Conservation (phyloP, 306 rosid species). For the Amphicarpaea edgeworthii region DNA sequence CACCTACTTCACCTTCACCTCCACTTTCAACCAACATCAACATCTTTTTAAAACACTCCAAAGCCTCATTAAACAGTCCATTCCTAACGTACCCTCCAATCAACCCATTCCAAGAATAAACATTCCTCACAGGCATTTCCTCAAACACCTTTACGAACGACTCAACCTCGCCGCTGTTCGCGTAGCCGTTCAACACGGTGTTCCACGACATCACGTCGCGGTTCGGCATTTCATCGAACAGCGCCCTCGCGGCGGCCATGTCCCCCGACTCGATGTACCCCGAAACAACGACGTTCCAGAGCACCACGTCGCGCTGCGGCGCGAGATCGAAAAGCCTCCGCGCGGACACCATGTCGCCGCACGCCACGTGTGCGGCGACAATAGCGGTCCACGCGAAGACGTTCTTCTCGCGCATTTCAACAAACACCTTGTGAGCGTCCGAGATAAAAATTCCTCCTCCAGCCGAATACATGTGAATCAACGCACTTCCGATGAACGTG, state of each 20-base stretch:
- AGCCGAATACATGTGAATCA: conserved; percentile 69
- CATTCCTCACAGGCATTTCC: conserved; percentile 75
- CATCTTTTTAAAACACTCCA: conserved; percentile 70
- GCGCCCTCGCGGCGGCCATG: conserved; percentile 61
- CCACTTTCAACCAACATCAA: conserved; percentile 28
- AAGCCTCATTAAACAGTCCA: conserved; percentile 53
- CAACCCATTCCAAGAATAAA: conserved; percentile 83
- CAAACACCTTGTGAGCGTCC: conserved; percentile 71
- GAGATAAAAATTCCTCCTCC: conserved; percentile 50
- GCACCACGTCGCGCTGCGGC: conserved; percentile 67
- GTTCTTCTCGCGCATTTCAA: conserved; percentile 69
- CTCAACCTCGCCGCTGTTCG: conserved; percentile 55
- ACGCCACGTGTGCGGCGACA: conserved; percentile 58
- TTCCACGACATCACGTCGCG: conserved; percentile 81
- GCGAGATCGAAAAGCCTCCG: conserved; percentile 66
- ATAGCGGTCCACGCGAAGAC: conserved; percentile 84
- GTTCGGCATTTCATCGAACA: conserved; percentile 70
- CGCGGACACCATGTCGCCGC: conserved; percentile 63
- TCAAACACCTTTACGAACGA: conserved; percentile 65
- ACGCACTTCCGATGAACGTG: conserved; percentile 58
- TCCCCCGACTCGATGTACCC: conserved; percentile 68
- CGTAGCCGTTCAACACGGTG: conserved; percentile 74
- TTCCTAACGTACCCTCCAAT: conserved; percentile 69
- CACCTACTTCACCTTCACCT: neutral
- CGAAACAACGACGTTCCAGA: conserved; percentile 73